Evolutionary conservation across 257 asterid genomes (phyloP).

Genomic region (Primulina tabacum): DNA sequence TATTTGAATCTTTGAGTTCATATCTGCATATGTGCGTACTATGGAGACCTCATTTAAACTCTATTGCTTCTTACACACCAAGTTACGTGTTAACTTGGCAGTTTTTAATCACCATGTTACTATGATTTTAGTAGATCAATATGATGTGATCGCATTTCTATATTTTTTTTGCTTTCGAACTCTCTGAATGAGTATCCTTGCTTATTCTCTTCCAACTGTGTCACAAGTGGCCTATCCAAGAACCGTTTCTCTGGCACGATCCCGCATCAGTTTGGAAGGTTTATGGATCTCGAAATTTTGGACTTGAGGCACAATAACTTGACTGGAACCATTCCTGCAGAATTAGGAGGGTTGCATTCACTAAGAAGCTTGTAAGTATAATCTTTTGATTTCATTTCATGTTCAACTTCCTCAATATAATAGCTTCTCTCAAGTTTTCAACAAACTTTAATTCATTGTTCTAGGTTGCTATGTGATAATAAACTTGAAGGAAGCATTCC

Average conservation of each 20-base stretch:
- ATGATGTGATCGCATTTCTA: not conserved
- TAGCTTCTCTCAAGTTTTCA: not conserved
- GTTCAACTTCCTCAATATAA: not conserved
- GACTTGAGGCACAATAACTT: slow-evolving; percentile 70
- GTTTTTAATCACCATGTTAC: not conserved
- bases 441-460: slow-evolving; percentile 26
- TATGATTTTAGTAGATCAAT: not conserved
- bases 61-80: not conserved
- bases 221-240: slow-evolving; percentile 47
- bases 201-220: slow-evolving; percentile 20
- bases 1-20: not conserved
- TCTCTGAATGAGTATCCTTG: not conserved
- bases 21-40: not conserved
- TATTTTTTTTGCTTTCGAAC: not conserved
- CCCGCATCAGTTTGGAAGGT: slow-evolving; percentile 65
- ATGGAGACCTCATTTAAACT: not conserved
- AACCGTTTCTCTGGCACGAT: slow-evolving; percentile 67
- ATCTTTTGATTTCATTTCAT: slow-evolving; percentile 11
- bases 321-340: slow-evolving; percentile 63
- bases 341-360: slow-evolving; percentile 52
- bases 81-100: not conserved
- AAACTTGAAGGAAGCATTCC: slow-evolving; percentile 72
- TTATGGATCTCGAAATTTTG: slow-evolving; percentile 59
- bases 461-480: slow-evolving; percentile 73
- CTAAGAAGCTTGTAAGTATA: slow-evolving; percentile 62